Conservation (phyloP, 2,329 filamentous ascomycete genomes). For the Exophiala aquamarina region DNA sequence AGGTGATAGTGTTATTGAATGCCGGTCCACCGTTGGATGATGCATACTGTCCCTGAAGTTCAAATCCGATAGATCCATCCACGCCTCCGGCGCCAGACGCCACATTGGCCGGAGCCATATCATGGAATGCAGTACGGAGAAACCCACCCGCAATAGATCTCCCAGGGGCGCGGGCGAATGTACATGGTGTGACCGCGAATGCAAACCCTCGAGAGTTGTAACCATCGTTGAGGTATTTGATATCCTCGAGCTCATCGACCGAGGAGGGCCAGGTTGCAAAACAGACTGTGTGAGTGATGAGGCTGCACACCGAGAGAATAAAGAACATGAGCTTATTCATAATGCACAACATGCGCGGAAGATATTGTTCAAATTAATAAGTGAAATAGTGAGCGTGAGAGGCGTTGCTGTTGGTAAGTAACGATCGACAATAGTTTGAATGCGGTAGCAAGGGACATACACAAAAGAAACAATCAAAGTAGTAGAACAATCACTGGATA, state of each 20-base stretch:
- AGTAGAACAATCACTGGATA: no score
- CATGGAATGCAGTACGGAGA: conserved; percentile 38
- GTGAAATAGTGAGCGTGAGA: no score
- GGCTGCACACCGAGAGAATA: not conserved
- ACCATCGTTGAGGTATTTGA: conserved; percentile 60
- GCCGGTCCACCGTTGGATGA: conserved; percentile 33
- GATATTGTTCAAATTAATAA: no score
- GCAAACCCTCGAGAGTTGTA: conserved; percentile 58
- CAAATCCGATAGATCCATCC: conserved; percentile 37
- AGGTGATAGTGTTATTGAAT: conserved; percentile 35
- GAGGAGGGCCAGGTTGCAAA: conserved; percentile 60
- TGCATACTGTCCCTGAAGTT: conserved; percentile 27
- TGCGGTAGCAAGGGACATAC: no score
- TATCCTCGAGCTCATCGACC: conserved; percentile 63
- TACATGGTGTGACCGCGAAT: conserved; percentile 58
- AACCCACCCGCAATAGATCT: conserved; percentile 30
- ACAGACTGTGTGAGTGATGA: not conserved
- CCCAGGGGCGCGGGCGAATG: conserved; percentile 19
- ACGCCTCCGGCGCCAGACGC: conserved; percentile 33
- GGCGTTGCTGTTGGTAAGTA: no score
- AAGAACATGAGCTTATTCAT: not conserved
- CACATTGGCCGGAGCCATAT: conserved; percentile 33
- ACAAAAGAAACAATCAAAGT: no score
- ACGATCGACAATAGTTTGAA: no score
- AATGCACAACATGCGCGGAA: no score